Conservation (phyloP, 75 land plant genomes). For the Ceratopteris richardii region DNA sequence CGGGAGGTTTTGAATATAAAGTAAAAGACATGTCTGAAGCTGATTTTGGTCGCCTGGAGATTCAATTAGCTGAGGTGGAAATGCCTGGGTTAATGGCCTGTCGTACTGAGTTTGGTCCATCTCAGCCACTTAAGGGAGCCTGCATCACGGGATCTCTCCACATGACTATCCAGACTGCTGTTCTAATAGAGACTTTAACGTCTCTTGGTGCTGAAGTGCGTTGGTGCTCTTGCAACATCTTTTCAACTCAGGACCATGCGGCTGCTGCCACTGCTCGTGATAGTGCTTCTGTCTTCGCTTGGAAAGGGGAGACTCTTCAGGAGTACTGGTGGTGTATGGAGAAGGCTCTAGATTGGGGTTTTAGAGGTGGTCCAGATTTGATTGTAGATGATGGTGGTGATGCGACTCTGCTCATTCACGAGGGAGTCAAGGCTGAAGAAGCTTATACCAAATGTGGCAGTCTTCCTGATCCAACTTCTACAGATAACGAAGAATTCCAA, state of each 20-base stretch:
- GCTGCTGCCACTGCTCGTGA: constrained; percentile 81
- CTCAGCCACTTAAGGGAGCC: constrained; percentile 26
- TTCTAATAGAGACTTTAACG: constrained; percentile 68
- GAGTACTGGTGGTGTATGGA: constrained; percentile 99
- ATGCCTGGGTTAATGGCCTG: constrained; percentile 69
- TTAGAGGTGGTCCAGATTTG: constrained; percentile 80
- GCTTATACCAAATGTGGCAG: constrained; percentile 56
- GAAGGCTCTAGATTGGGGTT: constrained; percentile 80
- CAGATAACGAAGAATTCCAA: constrained; percentile 78
- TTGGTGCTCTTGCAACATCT: constrained; percentile 78
- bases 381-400: constrained; percentile 86
- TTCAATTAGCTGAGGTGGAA: constrained; percentile 51
- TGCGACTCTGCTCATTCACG: constrained; percentile 45
- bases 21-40: too few species aligned
- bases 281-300: constrained; percentile 80
- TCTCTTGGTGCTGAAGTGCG: constrained; percentile 66
- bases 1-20: too few species aligned
- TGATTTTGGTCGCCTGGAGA: constrained; percentile 47
- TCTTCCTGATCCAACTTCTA: constrained; percentile 64
- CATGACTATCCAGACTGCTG: constrained; percentile 88
- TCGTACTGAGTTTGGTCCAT: constrained; percentile 44
- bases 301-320: constrained; percentile 89
- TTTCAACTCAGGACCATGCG: constrained; percentile 82
- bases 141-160: constrained; percentile 68
- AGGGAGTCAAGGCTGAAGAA: constrained; percentile 90